A percentile compares a stretch with the other conserved stretches of the same genome.
phyloP scores from a whole-genome alignment of 441 rosid genomes.

The Erodium trifolium region DNA sequence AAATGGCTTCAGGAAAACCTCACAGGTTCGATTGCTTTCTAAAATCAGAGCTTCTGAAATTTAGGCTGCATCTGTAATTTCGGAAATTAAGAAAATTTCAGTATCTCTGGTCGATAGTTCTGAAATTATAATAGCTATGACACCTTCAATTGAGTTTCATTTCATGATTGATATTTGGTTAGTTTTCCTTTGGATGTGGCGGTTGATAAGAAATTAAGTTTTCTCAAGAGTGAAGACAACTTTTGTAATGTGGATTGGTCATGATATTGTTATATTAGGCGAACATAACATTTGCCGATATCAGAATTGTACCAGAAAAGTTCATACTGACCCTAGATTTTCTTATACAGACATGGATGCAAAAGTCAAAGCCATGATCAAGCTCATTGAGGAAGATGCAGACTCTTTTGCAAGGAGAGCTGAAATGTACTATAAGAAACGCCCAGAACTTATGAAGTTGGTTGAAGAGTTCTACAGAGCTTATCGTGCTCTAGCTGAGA shows the following conservation, averaged over 20 bases:
- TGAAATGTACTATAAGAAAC: conserved; percentile 74
- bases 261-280: neutral
- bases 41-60: neutral
- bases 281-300: too few species aligned
- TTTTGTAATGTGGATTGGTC: neutral
- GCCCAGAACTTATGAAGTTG: conserved; percentile 68
- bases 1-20: conserved; percentile 85
- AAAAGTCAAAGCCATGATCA: conserved; percentile 71
- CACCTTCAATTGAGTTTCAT: neutral
- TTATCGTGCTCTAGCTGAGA: conserved; percentile 73
- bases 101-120: neutral
- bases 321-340: conserved; percentile 15
- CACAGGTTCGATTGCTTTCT: conserved; percentile 34
- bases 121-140: neutral
- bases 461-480: conserved; percentile 78
- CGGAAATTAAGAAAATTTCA: neutral
- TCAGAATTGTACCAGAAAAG: too few species aligned
- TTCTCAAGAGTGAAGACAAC: neutral
- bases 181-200: neutral
- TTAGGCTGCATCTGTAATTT: neutral
- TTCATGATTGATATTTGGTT: neutral
- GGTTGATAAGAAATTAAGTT: neutral
- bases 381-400: conserved; percentile 73
- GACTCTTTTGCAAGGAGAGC: conserved; percentile 81
- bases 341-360: conserved; percentile 53